Conservation (phyloP, 2,329 filamentous ascomycete genomes). For the Nakataea oryzae region DNA sequence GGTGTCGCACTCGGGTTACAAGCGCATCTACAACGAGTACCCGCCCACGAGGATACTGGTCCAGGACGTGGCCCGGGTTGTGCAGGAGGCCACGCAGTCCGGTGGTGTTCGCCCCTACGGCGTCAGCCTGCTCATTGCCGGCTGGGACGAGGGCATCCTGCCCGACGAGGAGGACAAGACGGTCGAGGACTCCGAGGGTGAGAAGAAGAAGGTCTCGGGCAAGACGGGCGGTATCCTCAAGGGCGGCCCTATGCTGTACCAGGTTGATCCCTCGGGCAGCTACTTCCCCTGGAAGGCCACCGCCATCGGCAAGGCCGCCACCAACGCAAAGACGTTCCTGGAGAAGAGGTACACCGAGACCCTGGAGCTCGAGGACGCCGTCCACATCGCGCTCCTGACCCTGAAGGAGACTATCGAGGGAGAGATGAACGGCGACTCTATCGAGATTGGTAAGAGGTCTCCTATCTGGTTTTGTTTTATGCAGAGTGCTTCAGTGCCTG, state of each 20-base stretch:
- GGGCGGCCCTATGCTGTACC: slow-evolving; percentile 93
- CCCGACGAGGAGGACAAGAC: slow-evolving; percentile 58
- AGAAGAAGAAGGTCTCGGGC: slow-evolving; percentile 63
- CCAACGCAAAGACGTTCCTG: slow-evolving; percentile 96
- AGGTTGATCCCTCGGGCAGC: slow-evolving; percentile 96
- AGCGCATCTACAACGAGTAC: slow-evolving; percentile 99
- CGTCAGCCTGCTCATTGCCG: slow-evolving; percentile 88
- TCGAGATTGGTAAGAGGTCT: slow-evolving; percentile 73
- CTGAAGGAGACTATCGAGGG: slow-evolving; percentile 99
- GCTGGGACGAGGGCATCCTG: slow-evolving; percentile 95
- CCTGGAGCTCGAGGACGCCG: slow-evolving; percentile 92
- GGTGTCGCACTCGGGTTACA: slow-evolving; percentile 96
- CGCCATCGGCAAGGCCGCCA: slow-evolving; percentile 96
- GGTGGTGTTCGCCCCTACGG: slow-evolving; percentile 96
- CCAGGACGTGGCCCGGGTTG: slow-evolving; percentile 92
- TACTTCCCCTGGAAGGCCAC: slow-evolving; percentile 99
- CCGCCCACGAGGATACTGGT: slow-evolving; percentile 98
- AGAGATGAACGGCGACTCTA: slow-evolving; percentile 97
- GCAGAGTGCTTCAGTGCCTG: neutral
- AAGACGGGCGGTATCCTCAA: slow-evolving; percentile 96
- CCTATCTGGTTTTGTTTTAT: neutral
- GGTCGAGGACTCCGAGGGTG: slow-evolving; percentile 38
- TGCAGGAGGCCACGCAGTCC: slow-evolving; percentile 98
- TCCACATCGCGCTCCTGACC: slow-evolving; percentile 94
- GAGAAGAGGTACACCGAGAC: slow-evolving; percentile 99